phyloP scores from a whole-genome alignment of 2,329 filamentous ascomycete species.

The Tolypocladium ophioglossoides region DNA sequence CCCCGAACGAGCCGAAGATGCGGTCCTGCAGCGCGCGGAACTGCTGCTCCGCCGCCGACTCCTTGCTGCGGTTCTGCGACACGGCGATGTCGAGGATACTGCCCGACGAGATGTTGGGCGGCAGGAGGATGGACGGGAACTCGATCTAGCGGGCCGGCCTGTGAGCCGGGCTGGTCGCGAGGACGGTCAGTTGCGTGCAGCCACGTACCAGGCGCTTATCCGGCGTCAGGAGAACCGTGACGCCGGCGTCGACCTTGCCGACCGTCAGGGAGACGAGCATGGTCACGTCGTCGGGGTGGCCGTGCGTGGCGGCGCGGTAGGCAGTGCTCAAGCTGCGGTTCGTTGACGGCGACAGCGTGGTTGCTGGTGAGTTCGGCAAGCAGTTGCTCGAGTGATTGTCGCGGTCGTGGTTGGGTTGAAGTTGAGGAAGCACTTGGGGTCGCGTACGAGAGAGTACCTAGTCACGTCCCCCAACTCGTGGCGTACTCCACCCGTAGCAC shows the following conservation, averaged over 20 bases:
- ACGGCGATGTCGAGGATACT: constrained; percentile 98
- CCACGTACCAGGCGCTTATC: constrained; percentile 82
- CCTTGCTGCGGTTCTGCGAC: constrained; percentile 71
- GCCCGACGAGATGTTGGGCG: constrained; percentile 87
- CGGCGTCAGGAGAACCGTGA: constrained; percentile 90
- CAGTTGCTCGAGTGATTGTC: too few species aligned
- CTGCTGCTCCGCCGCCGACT: constrained; percentile 59
- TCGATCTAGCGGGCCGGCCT: constrained; percentile 61
- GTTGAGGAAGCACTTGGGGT: too few species aligned
- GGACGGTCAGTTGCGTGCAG: neutral
- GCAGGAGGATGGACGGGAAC: constrained; percentile 94
- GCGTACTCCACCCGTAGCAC: too few species aligned
- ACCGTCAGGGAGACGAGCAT: constrained; percentile 98
- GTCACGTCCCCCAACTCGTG: too few species aligned
- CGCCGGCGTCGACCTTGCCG: constrained; percentile 97
- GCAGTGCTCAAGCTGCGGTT: neutral
- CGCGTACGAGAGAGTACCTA: too few species aligned
- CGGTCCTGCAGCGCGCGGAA: constrained; percentile 82
- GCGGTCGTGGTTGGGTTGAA: too few species aligned
- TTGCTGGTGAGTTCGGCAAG: too few species aligned
- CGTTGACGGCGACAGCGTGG: neutral
- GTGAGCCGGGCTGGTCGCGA: neutral
- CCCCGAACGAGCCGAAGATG: constrained; percentile 80
- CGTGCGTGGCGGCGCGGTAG: neutral
- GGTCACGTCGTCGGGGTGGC: constrained; percentile 3